Base-by-base conservation (phyloP, 1,284 basidiomycete genomes). In the Moesziomyces parantarcticus region DNA sequence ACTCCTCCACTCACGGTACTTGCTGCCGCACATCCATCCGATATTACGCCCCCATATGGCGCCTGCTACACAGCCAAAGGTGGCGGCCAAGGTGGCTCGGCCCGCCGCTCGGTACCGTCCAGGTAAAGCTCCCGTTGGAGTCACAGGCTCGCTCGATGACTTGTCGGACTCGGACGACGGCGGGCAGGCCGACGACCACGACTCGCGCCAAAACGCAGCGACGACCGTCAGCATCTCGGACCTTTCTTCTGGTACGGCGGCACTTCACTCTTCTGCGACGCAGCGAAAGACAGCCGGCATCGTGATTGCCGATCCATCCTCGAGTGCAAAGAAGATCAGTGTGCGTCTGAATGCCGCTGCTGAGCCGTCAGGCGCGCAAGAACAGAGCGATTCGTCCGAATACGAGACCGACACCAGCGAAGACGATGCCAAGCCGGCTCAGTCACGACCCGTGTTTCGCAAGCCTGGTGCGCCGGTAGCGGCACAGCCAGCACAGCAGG, bases 321-420 rank as follows among this genome's bases (percentile, higher is more conserved):
- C 46, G 7, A 47, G 56, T 23, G 50, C 47, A 13, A 68, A 68
- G 47, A 73, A 63, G 54, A 53, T 68, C 36, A 62, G 73, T 45
- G 26, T 75, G 20, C 57, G 54, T 14, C 21, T 75, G 16, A 21
- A 60, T 2, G 10, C 34, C 21, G 3, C 47, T 2, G 6, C 55
- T n/a, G n/a, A 42, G 23, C 23, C 44, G 22, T 43, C 32, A 8
- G n/a, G 26, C 11, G 32, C 2, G 8, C 39, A 59, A 16, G 29
- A 49, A 1, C 46, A 58, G 6, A 51, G 54, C 5, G 47, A 42
- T 8, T 63, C 52, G 29, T 82, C 80, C 67, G 85, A 85, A 49
- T 88, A 91, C 70, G 85, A 86, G 58, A 85, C 85, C 18, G 90
- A 90, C 51, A 91, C 89, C 0, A 79, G 78, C 43, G 57, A 67